Conservation (phyloP, 192 early-diverging fungal species). For the Coemansia javaensis region DNA sequence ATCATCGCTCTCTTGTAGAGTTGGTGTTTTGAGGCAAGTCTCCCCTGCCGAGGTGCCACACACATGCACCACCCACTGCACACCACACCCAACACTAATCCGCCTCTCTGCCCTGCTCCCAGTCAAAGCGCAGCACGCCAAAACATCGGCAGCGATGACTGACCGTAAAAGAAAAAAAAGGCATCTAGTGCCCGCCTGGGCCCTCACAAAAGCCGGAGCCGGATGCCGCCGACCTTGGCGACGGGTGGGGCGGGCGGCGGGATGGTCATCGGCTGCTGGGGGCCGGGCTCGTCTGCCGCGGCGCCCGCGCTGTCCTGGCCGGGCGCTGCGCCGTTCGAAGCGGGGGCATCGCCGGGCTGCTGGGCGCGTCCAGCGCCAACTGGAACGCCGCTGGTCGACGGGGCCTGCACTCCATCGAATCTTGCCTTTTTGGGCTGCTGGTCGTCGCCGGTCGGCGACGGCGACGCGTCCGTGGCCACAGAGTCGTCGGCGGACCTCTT, state of each 20-base stretch:
- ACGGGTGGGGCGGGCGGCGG: conserved; percentile 33
- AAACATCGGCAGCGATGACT: no score
- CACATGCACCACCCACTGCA: no score
- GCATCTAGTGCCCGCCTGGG: not conserved
- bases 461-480: not conserved
- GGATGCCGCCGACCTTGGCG: conserved; percentile 33
- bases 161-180: conserved; percentile 5
- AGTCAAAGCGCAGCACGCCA: no score
- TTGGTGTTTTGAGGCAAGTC: no score
- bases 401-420: conserved; percentile 17
- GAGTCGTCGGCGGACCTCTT: conserved; percentile 4
- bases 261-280: not conserved
- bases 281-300: no score
- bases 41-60: no score
- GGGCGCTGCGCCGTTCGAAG: no score
- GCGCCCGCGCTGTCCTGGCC: not conserved
- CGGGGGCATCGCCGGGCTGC: not conserved
- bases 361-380: not conserved
- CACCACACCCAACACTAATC: no score
- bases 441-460: not conserved
- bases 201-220: conserved; percentile 23
- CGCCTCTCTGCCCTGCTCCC: no score
- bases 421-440: conserved; percentile 23
- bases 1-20: no score
- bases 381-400: conserved; percentile 38